Evolutionary conservation across 2,329 filamentous ascomycete genomes (phyloP), one percentile per base, ranked within the genome.

Genomic region (Diplodia corticola): DNA sequence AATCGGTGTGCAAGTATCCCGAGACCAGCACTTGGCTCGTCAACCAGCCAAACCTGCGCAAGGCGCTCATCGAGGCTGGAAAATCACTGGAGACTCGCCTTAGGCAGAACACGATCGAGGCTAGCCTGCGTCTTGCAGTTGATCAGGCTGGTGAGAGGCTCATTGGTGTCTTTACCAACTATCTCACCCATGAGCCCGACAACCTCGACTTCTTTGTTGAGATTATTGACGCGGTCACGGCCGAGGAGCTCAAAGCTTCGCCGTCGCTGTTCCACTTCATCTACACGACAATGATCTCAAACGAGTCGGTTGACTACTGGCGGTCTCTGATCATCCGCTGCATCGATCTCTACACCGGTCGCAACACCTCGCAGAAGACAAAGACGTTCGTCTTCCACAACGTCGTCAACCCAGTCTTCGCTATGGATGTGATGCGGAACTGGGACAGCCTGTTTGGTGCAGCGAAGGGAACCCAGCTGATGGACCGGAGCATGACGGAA

Each of bases 321-420:
- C 92, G 90, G 71, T 86, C 87, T 4, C 85, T 96, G 1, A 86
- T 98, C 49, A 86, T 94, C 73, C 90, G 91, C 64, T 96, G 93
- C 73, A 86, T 99, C 54, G 93, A 98, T 66, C 83, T 93, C 0
- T 99, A 97, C 76, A 89, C 91, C 6, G 87, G 89, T 59, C 92
- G 90, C 73, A 86, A 83, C 53, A 91, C 89, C 13, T 88, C 91
- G 0, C 95, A 97, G 78, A 93, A 91, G 80, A 91, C 92, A 51
- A 99, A 99, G 78, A 91, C 93, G 63, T 99, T 97, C 76, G 83
- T 96, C 40, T 88, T 99, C 74, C 92, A 92, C 75, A 89, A 97
- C 76, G 85, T 99, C 35, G 91, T 97, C 70, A 99, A 98, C 73
- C 96, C 95, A 0, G 96, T 98, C 46, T 87, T 99, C 65, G 93